Conservation (phyloP, 2,329 filamentous ascomycete species). For the Pseudocercospora fijiensis region DNA sequence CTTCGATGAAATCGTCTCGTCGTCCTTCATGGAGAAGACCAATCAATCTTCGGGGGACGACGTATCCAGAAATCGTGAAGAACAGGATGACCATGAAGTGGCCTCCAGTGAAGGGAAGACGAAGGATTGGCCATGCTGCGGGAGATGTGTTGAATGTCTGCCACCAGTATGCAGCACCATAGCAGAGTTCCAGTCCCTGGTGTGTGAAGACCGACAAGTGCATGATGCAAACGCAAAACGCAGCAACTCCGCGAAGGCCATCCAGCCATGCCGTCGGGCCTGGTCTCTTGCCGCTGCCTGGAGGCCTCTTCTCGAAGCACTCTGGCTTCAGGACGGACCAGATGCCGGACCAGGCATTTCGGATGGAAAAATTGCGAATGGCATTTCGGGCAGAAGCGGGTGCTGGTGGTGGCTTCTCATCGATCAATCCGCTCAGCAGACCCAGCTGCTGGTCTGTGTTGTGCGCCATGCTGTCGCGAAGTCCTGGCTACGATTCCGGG, state of each 20-base stretch:
- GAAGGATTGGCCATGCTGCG: conserved; percentile 56
- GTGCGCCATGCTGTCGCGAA: background rate
- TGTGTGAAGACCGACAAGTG: conserved; percentile 60
- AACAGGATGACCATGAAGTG: conserved; percentile 58
- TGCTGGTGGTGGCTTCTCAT: background rate
- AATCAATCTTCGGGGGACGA: conserved; percentile 48
- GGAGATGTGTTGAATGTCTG: conserved; percentile 47
- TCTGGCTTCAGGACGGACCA: conserved; percentile 18
- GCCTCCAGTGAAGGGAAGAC: conserved; percentile 60
- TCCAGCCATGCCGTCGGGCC: conserved; percentile 58
- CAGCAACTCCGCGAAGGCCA: conserved; percentile 64
- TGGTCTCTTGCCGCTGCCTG: conserved; percentile 15
- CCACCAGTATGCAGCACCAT: conserved; percentile 24
- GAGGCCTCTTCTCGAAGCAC: conserved; percentile 15
- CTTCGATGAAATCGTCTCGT: conserved; percentile 42
- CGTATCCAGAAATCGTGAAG: conserved; percentile 56
- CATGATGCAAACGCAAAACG: conserved; percentile 63
- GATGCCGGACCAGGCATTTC: background rate
- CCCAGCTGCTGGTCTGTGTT: conserved; percentile 1
- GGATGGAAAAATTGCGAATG: background rate
- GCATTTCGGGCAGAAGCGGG: conserved; percentile 1
- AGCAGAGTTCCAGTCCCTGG: conserved; percentile 46
- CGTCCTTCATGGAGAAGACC: conserved; percentile 35
- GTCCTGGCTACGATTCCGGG: background rate
- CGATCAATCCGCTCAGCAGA: conserved; percentile 3